These are phyloP conservation scores for Xylaria cubensis DNA, from an alignment of 495 filamentous ascomycete species.

Conservation along the genomic window DNA sequence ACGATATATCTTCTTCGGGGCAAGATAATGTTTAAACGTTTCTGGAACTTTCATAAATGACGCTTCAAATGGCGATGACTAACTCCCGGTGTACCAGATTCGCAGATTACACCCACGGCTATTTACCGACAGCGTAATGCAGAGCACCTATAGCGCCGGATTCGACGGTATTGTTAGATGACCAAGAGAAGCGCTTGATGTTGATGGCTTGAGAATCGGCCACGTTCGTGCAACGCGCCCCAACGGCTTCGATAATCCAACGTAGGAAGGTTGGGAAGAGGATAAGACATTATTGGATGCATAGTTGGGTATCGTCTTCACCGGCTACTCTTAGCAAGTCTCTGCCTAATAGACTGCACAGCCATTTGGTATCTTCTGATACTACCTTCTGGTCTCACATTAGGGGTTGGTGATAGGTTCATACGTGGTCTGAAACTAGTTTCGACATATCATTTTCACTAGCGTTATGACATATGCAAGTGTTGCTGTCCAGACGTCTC, in stretches of 20 bases:
- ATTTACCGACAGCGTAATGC: constrained; percentile 54
- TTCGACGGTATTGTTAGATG: constrained; percentile 56
- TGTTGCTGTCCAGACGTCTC: constrained; percentile 3
- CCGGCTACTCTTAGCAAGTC: constrained; percentile 20
- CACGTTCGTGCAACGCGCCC: constrained; percentile 61
- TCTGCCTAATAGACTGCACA: not conserved
- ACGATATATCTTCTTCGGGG: too few relatives aligned
- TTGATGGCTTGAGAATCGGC: constrained; percentile 57
- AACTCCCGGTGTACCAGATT: constrained; percentile 42
- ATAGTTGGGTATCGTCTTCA: constrained; percentile 26
- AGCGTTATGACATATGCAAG: constrained; percentile 1
- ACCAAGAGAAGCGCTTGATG: constrained; percentile 58
- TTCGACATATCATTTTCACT: not conserved
- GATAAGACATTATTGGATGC: constrained; percentile 46
- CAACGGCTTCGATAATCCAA: constrained; percentile 62
- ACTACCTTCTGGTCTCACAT: constrained; percentile 10
- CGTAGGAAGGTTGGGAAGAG: constrained; percentile 57
- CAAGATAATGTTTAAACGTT: too few relatives aligned
- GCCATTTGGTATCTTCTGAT: constrained; percentile 14
- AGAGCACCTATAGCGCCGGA: constrained; percentile 53
- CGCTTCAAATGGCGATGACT: too few relatives aligned
- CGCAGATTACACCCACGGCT: constrained; percentile 58
- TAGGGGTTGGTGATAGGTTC: not conserved
- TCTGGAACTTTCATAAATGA: too few relatives aligned
- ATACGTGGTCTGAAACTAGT: not conserved